Evolutionary conservation across 1,284 basidiomycete species (phyloP), one percentile per base, ranked within the genome.

Genomic region (Malassezia restricta): DNA sequence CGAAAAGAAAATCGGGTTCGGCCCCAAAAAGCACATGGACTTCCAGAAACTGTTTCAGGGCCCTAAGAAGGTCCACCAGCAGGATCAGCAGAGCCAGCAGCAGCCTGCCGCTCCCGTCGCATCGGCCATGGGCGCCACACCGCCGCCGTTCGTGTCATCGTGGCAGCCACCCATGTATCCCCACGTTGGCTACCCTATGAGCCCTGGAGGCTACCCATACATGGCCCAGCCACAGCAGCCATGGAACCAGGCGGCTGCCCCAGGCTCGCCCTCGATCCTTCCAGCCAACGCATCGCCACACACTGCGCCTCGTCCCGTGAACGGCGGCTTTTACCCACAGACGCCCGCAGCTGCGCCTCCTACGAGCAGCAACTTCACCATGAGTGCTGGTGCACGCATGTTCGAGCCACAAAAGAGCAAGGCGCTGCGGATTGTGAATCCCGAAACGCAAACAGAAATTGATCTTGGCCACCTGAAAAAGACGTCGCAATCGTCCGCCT

Each of bases 1-100:
- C 51, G 62, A 64, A 51, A 70, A 67, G 56, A 65, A 63, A 53
- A 61, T 66, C 37, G 65, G 63, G 11, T 65, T 68, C 41, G 54
- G 54, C 17, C 80, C 89, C 39, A 83, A 88, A 63, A 51, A 56
- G 49, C 41, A 52, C 76, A 75, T 73, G 52, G 67, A 73, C 57
- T 71, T 73, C 51, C 64, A 71, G 46, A 73, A 73, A 54, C 62
- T 73, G 41, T 73, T 73, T 59, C 68, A 71, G 59, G 65, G 61
- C 46, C 56, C 57, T 29, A 56, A 40, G 50, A 17, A 28, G 49
- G 35, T 40, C 42, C 39, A 31, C 39, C 17, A 40, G 49, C 32
- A 20, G 46, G 33, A 43, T 51, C 42, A 24, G 24, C 51, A 9
- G 40, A 32, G 6, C 24, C 49, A 11, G n/a, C 28, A 24, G 20